Base-by-base conservation (phyloP, 1,284 basidiomycete genomes). In the Neonothopanus nambi region DNA sequence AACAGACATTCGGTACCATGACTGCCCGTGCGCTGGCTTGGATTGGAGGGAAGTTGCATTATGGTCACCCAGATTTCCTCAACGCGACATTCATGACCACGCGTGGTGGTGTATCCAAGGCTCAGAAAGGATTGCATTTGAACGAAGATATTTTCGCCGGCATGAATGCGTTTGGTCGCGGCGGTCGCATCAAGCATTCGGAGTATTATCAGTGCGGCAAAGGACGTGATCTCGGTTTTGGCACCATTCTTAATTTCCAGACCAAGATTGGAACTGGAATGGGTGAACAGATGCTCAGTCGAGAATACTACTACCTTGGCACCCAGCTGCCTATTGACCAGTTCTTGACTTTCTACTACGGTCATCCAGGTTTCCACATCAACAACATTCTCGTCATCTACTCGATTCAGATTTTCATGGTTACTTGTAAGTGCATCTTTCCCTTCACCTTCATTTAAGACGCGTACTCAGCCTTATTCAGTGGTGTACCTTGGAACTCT, bases 91-190 rank as follows among this genome's bases (percentile, higher is more conserved):
- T 97, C 79, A 99, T 99, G 97, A 93, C 84, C 58, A 99, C 97
- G 13, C 93, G 97, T 53, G 97, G 96, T 54, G 97, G 97, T 69
- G 96, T 99, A 21, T 98, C 95, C 57, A 99, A 99, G 74, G 96
- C 97, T 30, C 96, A 99, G 73, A 99, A 99, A 73, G 96, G 97
- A 65, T 78, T 99, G 43, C 97, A 99, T 74, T 76, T 99, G 57
- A 98, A 98, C 78, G 97, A 99, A 73, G 97, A 99, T 86, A 99
- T 99, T 63, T 99, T 96, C 70, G 97, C 97, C 47, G 97, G 97
- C 69, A 99, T 99, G 95, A 98, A 91, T 64, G 96, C 97, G 9
- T 95, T 99, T 69, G 93, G 94, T 57, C 93, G 97, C 57, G 97
- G 97, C 57, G 97, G 97, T 57, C 87, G 96, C 59, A 99, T 99